Conservation (phyloP, 129 eudicot species). For the Flaveria trinervia region DNA sequence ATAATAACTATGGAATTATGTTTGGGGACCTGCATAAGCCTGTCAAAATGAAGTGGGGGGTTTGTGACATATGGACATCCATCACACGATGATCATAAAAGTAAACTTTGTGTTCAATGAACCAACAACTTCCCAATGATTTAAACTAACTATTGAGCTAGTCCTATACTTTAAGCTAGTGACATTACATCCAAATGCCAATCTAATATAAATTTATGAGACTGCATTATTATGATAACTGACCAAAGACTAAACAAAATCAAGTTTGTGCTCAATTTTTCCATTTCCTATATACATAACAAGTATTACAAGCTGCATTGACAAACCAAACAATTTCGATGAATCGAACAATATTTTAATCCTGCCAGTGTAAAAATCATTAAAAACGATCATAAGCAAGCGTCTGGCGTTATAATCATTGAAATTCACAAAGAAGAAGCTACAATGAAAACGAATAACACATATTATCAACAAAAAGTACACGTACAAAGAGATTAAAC, state of each 20-base stretch:
- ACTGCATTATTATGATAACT: neutral
- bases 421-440: no score
- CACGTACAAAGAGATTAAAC: neutral
- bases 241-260: no score
- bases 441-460: no score
- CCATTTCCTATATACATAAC: neutral
- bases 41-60: no score
- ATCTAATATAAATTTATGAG: neutral
- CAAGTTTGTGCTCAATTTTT: no score
- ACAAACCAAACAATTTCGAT: neutral
- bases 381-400: neutral
- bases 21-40: neutral
- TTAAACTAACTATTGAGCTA: neutral
- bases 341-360: neutral
- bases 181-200: neutral
- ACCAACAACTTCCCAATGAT: neutral
- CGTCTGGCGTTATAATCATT: no score
- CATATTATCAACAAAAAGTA: neutral
- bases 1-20: neutral
- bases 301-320: neutral
- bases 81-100: neutral
- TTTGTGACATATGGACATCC: neutral
- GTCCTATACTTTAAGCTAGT: neutral
- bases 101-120: neutral
- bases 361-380: neutral